A percentile compares a stretch with the other conserved stretches of the same genome.
These are phyloP conservation scores for Verbena officinalis DNA, from an alignment of 257 asterid species.

Conservation along the genomic window DNA sequence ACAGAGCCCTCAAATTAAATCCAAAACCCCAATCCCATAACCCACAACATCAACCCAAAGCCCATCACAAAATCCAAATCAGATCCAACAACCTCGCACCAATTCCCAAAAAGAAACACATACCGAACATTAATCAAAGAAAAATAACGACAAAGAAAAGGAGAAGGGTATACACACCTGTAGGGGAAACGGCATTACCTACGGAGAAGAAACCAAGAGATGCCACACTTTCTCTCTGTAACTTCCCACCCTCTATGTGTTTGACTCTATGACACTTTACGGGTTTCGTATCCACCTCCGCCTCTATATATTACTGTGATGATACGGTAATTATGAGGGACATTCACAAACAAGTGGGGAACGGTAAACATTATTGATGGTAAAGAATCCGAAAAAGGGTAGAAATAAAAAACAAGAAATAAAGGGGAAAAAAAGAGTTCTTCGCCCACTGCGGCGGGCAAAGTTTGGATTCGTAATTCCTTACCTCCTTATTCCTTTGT, in stretches of 20 bases:
- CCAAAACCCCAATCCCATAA: conserved; percentile 22
- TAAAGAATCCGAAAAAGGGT: background rate
- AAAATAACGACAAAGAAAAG: background rate
- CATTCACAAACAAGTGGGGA: background rate
- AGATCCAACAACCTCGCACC: conserved; percentile 23
- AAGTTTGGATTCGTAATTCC: too few species aligned
- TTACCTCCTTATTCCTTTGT: too few species aligned
- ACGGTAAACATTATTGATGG: conserved; percentile 2
- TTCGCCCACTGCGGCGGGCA: too few species aligned
- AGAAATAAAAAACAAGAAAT: background rate
- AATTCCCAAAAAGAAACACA: background rate
- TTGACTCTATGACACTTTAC: conserved; percentile 20
- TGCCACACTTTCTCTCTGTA: conserved; percentile 44
- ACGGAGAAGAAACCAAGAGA: conserved; percentile 40
- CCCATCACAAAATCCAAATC: conserved; percentile 13
- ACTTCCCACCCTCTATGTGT: conserved; percentile 19
- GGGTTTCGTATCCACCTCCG: conserved; percentile 30
- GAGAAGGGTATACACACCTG: conserved; percentile 31
- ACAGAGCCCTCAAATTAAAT: conserved; percentile 26
- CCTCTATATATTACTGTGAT: conserved; percentile 26
- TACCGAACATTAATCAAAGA: background rate
- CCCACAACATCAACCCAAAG: too few species aligned
- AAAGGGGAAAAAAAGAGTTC: too few species aligned
- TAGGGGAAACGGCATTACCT: conserved; percentile 47
- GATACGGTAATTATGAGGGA: conserved; percentile 32